These are phyloP conservation scores for Falciphora oryzae DNA, from an alignment of 2,329 filamentous ascomycete species.

Conservation along the genomic window DNA sequence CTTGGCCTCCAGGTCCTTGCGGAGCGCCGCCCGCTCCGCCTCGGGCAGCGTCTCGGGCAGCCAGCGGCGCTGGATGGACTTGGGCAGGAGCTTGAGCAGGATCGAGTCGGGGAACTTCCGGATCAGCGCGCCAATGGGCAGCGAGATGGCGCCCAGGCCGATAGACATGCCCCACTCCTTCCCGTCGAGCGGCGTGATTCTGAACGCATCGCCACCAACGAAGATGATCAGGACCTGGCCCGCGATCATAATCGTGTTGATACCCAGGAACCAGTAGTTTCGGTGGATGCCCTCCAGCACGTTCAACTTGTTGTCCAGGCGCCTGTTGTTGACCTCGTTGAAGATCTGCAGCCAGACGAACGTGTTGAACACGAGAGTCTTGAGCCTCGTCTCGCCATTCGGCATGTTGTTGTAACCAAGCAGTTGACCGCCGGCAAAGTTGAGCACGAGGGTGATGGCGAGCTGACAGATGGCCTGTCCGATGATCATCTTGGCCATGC, in stretches of 20 bases:
- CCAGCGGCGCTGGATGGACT: slow-evolving; percentile 17
- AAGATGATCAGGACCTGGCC: slow-evolving; percentile 83
- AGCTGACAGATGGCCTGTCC: slow-evolving; percentile 90
- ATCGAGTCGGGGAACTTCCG: slow-evolving; percentile 65
- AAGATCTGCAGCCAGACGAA: slow-evolving; percentile 72
- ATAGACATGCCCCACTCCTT: slow-evolving; percentile 81
- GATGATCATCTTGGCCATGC: slow-evolving; percentile 99
- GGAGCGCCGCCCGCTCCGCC: slow-evolving; percentile 4
- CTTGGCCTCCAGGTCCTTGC: slow-evolving; percentile 11
- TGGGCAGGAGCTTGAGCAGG: slow-evolving; percentile 20
- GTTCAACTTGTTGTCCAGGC: slow-evolving; percentile 82
- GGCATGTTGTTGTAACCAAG: slow-evolving; percentile 44
- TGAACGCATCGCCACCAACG: slow-evolving; percentile 71
- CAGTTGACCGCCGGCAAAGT: slow-evolving; percentile 59
- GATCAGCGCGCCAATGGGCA: slow-evolving; percentile 68
- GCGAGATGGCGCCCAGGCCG: slow-evolving; percentile 66
- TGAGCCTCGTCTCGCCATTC: slow-evolving; percentile 13
- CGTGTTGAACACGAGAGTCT: slow-evolving; percentile 62
- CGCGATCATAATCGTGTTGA: slow-evolving; percentile 76
- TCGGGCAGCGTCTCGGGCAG: slow-evolving; percentile 17
- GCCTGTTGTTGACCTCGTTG: slow-evolving; percentile 69
- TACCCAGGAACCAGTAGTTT: slow-evolving; percentile 77
- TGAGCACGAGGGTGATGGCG: slow-evolving; percentile 70
- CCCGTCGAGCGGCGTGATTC: slow-evolving; percentile 55
- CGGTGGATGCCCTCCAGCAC: slow-evolving; percentile 75